A percentile compares a stretch with the other conserved stretches of the same genome.
These are phyloP conservation scores for Gyrodon lividus DNA, from an alignment of 768 basidiomycete species.

Conservation along the genomic window DNA sequence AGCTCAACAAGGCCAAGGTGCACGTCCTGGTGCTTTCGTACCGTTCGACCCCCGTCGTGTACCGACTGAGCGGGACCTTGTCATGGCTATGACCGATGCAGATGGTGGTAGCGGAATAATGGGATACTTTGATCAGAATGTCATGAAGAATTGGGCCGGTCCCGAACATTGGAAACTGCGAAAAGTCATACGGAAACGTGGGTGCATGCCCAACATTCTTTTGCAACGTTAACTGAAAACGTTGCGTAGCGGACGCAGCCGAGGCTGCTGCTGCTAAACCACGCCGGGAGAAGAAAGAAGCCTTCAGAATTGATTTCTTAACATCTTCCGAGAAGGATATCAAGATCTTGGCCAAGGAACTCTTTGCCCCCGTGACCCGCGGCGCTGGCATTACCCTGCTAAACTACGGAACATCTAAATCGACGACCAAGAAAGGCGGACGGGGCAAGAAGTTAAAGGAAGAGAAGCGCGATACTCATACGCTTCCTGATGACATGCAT, in stretches of 20 bases:
- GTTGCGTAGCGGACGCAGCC: constrained; percentile 43
- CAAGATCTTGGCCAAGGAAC: constrained; percentile 62
- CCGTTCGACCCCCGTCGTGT: constrained; percentile 85
- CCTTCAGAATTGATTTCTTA: constrained; percentile 80
- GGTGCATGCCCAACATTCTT: constrained; percentile 24
- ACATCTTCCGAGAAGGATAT: constrained; percentile 56
- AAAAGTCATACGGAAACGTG: constrained; percentile 76
- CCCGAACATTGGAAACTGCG: constrained; percentile 98
- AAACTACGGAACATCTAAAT: constrained; percentile 40
- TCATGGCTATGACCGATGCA: constrained; percentile 80
- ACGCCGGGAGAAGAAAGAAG: constrained; percentile 74
- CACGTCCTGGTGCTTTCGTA: constrained; percentile 49
- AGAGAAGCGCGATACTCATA: constrained; percentile 72
- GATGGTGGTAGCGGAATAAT: constrained; percentile 58
- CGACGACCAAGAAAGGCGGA: constrained; percentile 32
- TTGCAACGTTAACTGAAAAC: constrained; percentile 2
- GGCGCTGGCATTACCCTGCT: constrained; percentile 69
- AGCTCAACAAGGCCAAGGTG: constrained; percentile 39
- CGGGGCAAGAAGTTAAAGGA: constrained; percentile 48
- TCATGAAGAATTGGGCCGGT: constrained; percentile 96
- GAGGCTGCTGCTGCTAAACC: constrained; percentile 52
- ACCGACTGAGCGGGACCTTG: constrained; percentile 74
- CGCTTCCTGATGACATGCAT: constrained; percentile 96
- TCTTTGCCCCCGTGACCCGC: constrained; percentile 77
- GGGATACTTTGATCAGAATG: constrained; percentile 88